phyloP scores from a whole-genome alignment of 305 asterid species.

The Plantago lanceolata region DNA sequence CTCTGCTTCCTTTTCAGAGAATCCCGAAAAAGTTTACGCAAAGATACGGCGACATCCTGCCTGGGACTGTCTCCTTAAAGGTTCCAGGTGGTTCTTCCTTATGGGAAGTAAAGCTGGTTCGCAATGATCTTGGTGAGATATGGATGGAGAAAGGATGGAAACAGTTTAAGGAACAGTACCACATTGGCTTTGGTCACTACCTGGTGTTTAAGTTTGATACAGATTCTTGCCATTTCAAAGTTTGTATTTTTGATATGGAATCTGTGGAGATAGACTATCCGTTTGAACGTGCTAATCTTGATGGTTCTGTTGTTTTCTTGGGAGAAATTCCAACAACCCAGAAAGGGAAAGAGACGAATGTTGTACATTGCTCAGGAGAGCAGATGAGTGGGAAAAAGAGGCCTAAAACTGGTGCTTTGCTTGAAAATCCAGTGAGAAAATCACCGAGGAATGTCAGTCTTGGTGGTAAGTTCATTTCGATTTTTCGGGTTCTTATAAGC shows the following conservation, averaged over 20 bases:
- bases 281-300: neutral
- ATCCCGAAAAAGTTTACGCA: neutral
- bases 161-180: neutral
- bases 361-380: neutral
- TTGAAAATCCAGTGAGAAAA: neutral
- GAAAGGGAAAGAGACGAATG: neutral
- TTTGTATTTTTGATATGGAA: neutral
- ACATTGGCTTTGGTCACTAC: neutral
- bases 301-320: neutral
- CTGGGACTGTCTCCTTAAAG: neutral
- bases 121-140: neutral
- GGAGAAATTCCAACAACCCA: neutral
- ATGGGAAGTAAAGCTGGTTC: neutral
- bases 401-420: neutral
- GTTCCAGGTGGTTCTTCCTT: neutral
- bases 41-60: neutral
- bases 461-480: neutral
- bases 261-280: conserved; percentile 1
- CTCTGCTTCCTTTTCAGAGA: neutral
- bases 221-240: neutral
- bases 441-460: neutral
- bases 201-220: neutral
- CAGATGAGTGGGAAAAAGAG: neutral
- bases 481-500: too few species aligned
- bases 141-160: neutral